Conservation (phyloP, 176 grass and related monocot genomes). For the Rhynchospora tenuis region DNA sequence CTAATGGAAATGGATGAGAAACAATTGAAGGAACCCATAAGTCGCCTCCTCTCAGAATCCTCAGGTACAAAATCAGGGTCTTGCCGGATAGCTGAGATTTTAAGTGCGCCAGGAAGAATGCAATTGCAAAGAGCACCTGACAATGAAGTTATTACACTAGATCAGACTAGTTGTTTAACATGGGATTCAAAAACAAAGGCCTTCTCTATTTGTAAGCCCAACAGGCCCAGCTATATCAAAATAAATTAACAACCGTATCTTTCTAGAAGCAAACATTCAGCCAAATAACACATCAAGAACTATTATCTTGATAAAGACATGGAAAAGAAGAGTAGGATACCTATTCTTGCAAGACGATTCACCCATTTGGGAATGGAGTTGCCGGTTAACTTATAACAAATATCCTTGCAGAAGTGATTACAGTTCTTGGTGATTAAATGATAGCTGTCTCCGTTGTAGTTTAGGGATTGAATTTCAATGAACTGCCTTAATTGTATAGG, state of each 20-base stretch:
- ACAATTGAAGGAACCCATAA: slow-evolving; percentile 71
- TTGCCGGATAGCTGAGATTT: slow-evolving; percentile 67
- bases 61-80: slow-evolving; percentile 58
- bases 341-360: slow-evolving; percentile 89
- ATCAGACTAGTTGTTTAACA: not conserved
- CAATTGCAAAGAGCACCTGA: slow-evolving; percentile 89
- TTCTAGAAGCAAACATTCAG: not conserved
- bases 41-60: slow-evolving; percentile 63
- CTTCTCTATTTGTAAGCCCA: not conserved
- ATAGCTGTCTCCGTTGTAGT: slow-evolving; percentile 90
- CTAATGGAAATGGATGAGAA: slow-evolving; percentile 89
- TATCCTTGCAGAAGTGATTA: slow-evolving; percentile 96
- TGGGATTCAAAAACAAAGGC: not conserved
- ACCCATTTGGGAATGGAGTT: slow-evolving; percentile 88
- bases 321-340: slow-evolving; percentile 28
- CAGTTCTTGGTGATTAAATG: slow-evolving; percentile 97
- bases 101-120: slow-evolving; percentile 72
- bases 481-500: slow-evolving; percentile 74
- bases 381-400: slow-evolving; percentile 83
- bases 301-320: not conserved
- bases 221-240: not conserved
- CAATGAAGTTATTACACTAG: not conserved
- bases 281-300: not conserved
- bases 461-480: slow-evolving; percentile 84
- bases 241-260: not conserved